Base-by-base conservation (phyloP, 441 rosid species). In the Theobroma grandiflorum region DNA sequence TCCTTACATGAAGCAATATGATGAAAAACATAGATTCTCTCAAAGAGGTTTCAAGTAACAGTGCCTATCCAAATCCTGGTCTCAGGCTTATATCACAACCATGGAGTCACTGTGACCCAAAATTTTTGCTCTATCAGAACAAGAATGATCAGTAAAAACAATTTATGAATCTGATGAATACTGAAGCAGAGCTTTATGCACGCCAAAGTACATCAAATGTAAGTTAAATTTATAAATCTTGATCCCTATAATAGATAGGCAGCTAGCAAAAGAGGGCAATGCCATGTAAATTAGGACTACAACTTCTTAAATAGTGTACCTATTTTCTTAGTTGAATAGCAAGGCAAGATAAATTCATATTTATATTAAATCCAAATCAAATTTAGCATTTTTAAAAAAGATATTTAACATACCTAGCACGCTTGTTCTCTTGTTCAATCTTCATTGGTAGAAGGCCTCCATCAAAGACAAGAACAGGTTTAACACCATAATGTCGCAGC, bases 361-460 rank as follows among this genome's bases (percentile, higher is more conserved):
- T 15, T 52, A 53, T 31, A 33, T 11, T 4, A 37, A 72, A 72
- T 40, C 11, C 33, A 37, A 72, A 72, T 37, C 33, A 53, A 43
- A 31, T 53, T 35, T 35, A 52, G 76, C 33, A 72, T 53, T n/a
- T n/a, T 40, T 4, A 7, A 40, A 40, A 55, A 55, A 37, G 37
- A 58, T 26, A 68, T 40, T 11, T 2, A 79, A 49, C 86, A 77
- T 88, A 97, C 99, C 94, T 95, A 52, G 93, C 95, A 63, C 99
- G 98, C 80, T 97, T 95, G 84, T 94, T 97, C 91, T 97, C 99
- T 86, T 97, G 98, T 66, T 97, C 99, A 63, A 88, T 88, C 90
- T 97, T 97, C 99, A 97, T 95, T 0, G 98, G 98, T 74, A 97
- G 85, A 62, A 91, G 83, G 81, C 98, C 99, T 77, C 99, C 99